Conservation (phyloP, 164 flowering plant genomes). For the Buxus sempervirens region DNA sequence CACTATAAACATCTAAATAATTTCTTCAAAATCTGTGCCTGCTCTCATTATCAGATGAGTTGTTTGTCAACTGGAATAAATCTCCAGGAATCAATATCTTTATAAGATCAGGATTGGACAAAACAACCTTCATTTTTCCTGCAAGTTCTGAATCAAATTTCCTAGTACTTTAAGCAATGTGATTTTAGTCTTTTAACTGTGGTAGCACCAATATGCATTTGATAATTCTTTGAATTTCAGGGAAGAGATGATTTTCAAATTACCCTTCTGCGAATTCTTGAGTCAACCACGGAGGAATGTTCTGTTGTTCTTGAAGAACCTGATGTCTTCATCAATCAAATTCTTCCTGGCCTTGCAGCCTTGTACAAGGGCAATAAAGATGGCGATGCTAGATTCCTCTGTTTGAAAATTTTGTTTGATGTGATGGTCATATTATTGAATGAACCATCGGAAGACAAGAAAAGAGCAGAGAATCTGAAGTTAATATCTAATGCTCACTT, state of each 20-base stretch:
- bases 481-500: slow-evolving; percentile 60
- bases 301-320: slow-evolving; percentile 50
- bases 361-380: slow-evolving; percentile 93
- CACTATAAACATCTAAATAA: too few relatives aligned
- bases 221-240: slow-evolving; percentile 42
- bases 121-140: too few relatives aligned
- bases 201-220: neutral
- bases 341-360: slow-evolving; percentile 75
- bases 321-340: slow-evolving; percentile 42
- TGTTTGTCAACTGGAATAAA: too few relatives aligned
- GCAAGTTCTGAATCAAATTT: neutral
- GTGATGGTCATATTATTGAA: slow-evolving; percentile 63
- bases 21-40: too few relatives aligned
- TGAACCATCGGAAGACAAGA: slow-evolving; percentile 47
- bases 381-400: slow-evolving; percentile 89
- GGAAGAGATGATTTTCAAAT: slow-evolving; percentile 96
- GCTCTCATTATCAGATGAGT: too few relatives aligned
- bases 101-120: too few relatives aligned
- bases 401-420: slow-evolving; percentile 85
- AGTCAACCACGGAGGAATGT: slow-evolving; percentile 71
- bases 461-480: slow-evolving; percentile 51
- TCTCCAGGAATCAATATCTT: too few relatives aligned
- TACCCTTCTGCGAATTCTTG: slow-evolving; percentile 77
- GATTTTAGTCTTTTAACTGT: neutral
- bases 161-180: neutral